These are phyloP conservation scores for Gracilaria domingensis DNA, from an alignment of 23 red algal genomes.

Conservation along the genomic window DNA sequence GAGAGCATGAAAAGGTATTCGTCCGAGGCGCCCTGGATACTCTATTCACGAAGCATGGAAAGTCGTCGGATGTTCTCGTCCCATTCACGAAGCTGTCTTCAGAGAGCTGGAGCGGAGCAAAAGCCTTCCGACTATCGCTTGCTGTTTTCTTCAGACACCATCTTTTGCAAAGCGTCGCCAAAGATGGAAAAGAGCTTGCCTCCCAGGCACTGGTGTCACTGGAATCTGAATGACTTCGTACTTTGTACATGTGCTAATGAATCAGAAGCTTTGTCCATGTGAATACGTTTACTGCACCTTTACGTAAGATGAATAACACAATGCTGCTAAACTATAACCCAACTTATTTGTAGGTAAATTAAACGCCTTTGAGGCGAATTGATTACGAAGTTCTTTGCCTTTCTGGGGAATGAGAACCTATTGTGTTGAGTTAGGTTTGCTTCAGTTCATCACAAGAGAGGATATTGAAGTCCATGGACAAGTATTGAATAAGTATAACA, in stretches of 20 bases:
- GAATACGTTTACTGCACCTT: not conserved
- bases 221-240: conserved; percentile 4
- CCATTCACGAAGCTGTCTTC: conserved; percentile 42
- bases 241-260: not conserved
- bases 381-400: too few species aligned
- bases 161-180: not conserved
- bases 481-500: too few species aligned
- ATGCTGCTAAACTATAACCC: not conserved
- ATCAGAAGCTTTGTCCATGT: not conserved
- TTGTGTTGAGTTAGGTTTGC: too few species aligned
- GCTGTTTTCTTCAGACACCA: conserved; percentile 33
- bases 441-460: too few species aligned
- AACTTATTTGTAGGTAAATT: not conserved
- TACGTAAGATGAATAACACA: not conserved
- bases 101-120: conserved; percentile 52
- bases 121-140: conserved; percentile 53
- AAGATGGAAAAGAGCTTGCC: conserved; percentile 12
- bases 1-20: conserved; percentile 28
- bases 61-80: not conserved
- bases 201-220: not conserved
- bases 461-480: too few species aligned
- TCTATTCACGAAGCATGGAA: conserved; percentile 35
- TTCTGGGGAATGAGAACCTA: too few species aligned
- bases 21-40: conserved; percentile 11
- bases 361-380: not conserved